Base-by-base conservation (phyloP, 2,329 filamentous ascomycete genomes). In the Gnomoniopsis sp. region DNA sequence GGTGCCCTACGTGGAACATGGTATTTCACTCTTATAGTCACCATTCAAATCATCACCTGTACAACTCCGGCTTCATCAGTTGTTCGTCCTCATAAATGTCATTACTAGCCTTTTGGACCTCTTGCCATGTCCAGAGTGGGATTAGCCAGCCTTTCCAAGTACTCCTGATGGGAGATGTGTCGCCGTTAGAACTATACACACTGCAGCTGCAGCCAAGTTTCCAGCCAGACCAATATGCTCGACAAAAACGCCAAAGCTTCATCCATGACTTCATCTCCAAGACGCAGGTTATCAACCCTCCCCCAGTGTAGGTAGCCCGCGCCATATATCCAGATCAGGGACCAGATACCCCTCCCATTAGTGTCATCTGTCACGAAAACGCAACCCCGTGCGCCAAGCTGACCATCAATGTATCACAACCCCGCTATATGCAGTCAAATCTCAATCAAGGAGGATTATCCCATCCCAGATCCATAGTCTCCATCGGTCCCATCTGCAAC, bases 401-500 rank as follows among this genome's bases (percentile, higher is more conserved):
- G 22, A 44, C 51, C 38, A 43, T 22, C 15, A 19, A 22, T 21
- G 12, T 43, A 19, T 36, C 23, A 7, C 12, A 19, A n/a, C 12
- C 12, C 36, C 10, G 6, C 14, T 19, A 21, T 22, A 17, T 33
- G 26, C 8, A 50, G n/a, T 26, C 15, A n/a, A 51, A 4, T 7
- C 19, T 14, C 4, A 3, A 6, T 62, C 46, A 65, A 41, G 68
- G 60, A 12, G 65, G 63, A 10, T 67, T 69, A 58, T 80, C 79
- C 80, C 80, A 82, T 19, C 69, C 70, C 43, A 72, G 70, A 63
- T 84, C 83, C 80, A 87, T 84, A 12, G 79, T 78, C 63, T 87
- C 83, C 77, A 87, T 83, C 0, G 82, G 76, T 8, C 79, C 80
- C 73, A 86, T 79, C 56, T 78, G 80, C 78, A 85, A 83, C 57